Evolutionary conservation across 106 monocot species (phyloP), one percentile per base, ranked within the genome.

Genomic region (Dendrobium catenatum): DNA sequence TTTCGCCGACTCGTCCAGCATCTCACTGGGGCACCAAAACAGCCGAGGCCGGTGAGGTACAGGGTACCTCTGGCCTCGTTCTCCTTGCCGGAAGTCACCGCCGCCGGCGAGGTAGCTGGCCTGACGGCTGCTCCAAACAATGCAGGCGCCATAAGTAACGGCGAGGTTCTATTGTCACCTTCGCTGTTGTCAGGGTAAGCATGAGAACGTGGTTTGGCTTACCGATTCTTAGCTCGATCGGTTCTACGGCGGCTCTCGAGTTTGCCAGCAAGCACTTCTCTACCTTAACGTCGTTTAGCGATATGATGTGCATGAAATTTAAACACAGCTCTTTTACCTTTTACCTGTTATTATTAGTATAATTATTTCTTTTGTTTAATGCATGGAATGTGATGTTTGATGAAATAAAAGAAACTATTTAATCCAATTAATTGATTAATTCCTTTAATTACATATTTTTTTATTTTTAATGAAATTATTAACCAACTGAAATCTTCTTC

Each of bases 1-100:
- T 90, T 90, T 78, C 85, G 87, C 42, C 68, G 75, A 37, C 85
- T 90, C 33, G 90, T 90, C 7, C 90, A 90, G 76, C 75, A 67
- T n/a, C 87, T 90, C 44, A 90, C 90, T 55, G 87, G 83, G 16
- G 24, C 68, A 2, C 79, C 79, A 61, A 58, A 19, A 42, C 22
- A 29, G 4, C 29, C 81, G 29, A 9, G 15, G 9, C 61, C 51
- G 20, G 44, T 22, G 8, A 19, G 11, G 6, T 5, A 49, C 42
- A n/a, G 67, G 75, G 20, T 11, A 1, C 76, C 82, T 11, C 88
- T 82, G 4, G 49, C 82, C 27, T 33, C 76, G 16, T 49, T 73
- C 40, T 55, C 76, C 4, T 44, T 86, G 48, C 49, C 72, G 0
- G 51, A 47, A 31, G 0, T 72, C 68, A 0, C 68, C 24, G 6